These are phyloP conservation scores for Leptographium wingfieldii DNA, from an alignment of 2,329 filamentous ascomycete genomes.

Conservation along the genomic window DNA sequence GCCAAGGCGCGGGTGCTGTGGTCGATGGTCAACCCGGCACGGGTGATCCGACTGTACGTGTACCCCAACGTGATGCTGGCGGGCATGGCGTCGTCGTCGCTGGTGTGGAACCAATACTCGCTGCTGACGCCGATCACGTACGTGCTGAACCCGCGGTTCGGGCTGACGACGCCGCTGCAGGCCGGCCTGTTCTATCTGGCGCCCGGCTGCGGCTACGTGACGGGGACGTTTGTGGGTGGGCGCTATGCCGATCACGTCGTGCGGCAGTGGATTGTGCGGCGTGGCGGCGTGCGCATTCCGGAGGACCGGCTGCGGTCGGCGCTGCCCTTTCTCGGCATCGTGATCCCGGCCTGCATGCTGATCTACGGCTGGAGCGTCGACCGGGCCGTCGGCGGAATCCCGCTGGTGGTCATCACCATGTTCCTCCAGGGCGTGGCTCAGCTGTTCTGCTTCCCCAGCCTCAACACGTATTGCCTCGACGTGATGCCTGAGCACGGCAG, in stretches of 20 bases:
- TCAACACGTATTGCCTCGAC: constrained; percentile 69
- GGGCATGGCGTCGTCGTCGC: constrained; percentile 42
- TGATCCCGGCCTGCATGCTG: constrained; percentile 33
- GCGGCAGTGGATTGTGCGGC: constrained; percentile 44
- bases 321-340: constrained; percentile 45
- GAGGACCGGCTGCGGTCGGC: constrained; percentile 57
- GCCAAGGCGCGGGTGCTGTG: constrained; percentile 38
- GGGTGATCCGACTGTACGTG: constrained; percentile 42
- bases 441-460: constrained; percentile 53
- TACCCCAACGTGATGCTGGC: constrained; percentile 53
- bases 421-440: constrained; percentile 58
- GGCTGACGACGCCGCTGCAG: constrained; percentile 49
- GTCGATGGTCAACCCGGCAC: constrained; percentile 46
- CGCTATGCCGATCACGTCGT: constrained; percentile 55
- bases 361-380: constrained; percentile 46
- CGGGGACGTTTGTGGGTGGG: constrained; percentile 55
- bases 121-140: constrained; percentile 57
- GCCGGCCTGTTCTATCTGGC: constrained; percentile 59
- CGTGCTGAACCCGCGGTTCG: constrained; percentile 57
- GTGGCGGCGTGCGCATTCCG: constrained; percentile 44
- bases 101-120: constrained; percentile 63
- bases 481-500: constrained; percentile 60
- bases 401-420: constrained; percentile 51
- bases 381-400: constrained; percentile 25
- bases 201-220: constrained; percentile 52